Base-by-base conservation (phyloP, 2,329 filamentous ascomycete genomes). In the Colletotrichum australisinense region DNA sequence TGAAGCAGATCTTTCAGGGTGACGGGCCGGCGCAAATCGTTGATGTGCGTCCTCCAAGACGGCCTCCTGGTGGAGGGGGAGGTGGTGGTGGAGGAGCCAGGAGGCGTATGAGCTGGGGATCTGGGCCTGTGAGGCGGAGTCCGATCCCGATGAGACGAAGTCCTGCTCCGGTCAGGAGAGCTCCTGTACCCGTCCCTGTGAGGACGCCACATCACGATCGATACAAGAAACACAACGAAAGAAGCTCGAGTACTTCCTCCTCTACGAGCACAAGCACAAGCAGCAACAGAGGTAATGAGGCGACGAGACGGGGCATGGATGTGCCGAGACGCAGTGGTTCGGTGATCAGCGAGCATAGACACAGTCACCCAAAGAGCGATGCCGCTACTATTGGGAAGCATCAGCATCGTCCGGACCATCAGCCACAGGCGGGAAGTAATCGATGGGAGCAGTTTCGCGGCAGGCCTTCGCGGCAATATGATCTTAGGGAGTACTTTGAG, bases 381-480 rank as follows among this genome's bases (percentile, higher is more conserved):
- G 67, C 67, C 22, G 67, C 71, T 12, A 73, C 67, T 0, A 49
- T 73, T 0, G 71, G 71, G 5, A 65, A 66, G n/a, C 49, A 32
- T 19, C 42, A 35, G 58, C 28, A 58, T n/a, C 19, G 52, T 9
- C 56, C 46, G 2, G 55, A 49, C 11, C 22, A 38, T n/a, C 60
- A 55, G 14, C 46, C 32, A 0, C 71, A 60, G 19, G 30, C 49
- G 14, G 32, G 56, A 6, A 73, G 52, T n/a, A 64, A 38, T 16
- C 60, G 71, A 32, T 71, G 71, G 71, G 60, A 66, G 28, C 42
- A 49, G 1, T 66, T 66, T 7, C 67, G 62, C 19, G 32, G 42
- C 8, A 38, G 62, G 12, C 55, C 60, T 9, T 38, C 42, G n/a
- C 35, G 67, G 38, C 30, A 32, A 8, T 73, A 73, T 32, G 56